Base-by-base conservation (phyloP, 768 basidiomycete species). In the Infundibulicybe gibba region DNA sequence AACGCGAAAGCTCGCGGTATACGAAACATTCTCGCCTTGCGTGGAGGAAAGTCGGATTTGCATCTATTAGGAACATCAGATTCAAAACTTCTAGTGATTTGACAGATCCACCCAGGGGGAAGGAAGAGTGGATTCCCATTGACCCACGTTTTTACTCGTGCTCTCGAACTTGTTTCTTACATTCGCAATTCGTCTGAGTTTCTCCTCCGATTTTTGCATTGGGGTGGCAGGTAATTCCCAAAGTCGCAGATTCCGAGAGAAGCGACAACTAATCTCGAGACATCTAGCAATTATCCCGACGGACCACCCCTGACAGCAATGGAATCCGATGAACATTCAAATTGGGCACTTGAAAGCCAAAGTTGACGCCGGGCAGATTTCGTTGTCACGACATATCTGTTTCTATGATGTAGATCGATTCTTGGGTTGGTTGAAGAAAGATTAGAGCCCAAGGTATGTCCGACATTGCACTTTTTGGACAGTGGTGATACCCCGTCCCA, bases 351-450 rank as follows among this genome's bases (percentile, higher is more conserved):
- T 99, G 47, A 90, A 88, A 62, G 75, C 76, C 38, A 99, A 98
- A 63, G 83, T 97, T 33, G 86, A 95, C 56, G 93, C 90, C 0
- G 97, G 13, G 95, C 95, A 2, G 90, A 97, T 58, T 98, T 92
- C 61, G 90, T 99, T 50, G 74, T 98, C 43, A 98, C n/a, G n/a
- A n/a, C 97, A 0, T 97, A 99, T 57, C 73, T 98, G 5, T 99
- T n/a, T 99, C 66, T 99, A 98, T 67, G 95, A 99, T 60, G 81
- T 87, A n/a, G 84, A 93, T 41, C 76, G 77, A 13, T 98, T 97
- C 67, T 63, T 92, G 25, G 58, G 66, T 13, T 99, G 97, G 97
- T 65, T 85, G 17, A 64, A 72, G 56, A 82, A 78, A 59, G 79
- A n/a, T 94, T 41, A 73, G 93, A 49, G 70, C 67, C 14, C 81